A percentile compares a stretch with the other conserved stretches of the same genome.
These are phyloP conservation scores for Globisporangium rhizosaccharum DNA, from an alignment of 352 stramenopile genomes.

Conservation along the genomic window DNA sequence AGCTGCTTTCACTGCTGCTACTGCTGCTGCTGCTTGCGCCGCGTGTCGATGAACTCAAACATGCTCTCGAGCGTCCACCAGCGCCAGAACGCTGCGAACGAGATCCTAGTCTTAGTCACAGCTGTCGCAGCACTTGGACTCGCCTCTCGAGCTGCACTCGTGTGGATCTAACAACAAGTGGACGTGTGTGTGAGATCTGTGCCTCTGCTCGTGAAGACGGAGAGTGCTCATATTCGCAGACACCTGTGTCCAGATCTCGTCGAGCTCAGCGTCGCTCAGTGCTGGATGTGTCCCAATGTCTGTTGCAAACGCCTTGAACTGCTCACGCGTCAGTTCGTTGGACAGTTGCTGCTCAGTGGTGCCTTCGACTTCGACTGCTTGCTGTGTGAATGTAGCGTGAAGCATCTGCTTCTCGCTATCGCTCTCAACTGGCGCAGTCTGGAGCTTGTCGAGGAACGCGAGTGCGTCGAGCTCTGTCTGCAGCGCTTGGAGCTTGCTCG, in stretches of 20 bases:
- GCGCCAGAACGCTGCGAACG: constrained; percentile 38
- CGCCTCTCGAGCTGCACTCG: not conserved
- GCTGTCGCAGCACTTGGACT: not conserved
- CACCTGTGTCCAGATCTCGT: constrained; percentile 49
- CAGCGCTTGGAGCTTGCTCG: constrained; percentile 31
- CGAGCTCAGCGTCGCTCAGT: constrained; percentile 32
- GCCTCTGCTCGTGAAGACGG: not conserved
- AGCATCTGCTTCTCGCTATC: constrained; percentile 31
- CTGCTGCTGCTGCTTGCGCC: constrained; percentile 5
- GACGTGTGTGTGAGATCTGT: not conserved
- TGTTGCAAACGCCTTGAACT: constrained; percentile 27
- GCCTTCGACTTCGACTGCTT: not conserved
- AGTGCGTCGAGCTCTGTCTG: constrained; percentile 26
- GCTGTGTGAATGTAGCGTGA: constrained; percentile 26
- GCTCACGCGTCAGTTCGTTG: constrained; percentile 17
- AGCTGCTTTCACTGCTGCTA: not conserved
- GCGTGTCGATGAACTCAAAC: constrained; percentile 17
- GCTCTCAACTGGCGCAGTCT: constrained; percentile 10
- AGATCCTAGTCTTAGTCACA: constrained; percentile 7
- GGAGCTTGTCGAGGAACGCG: constrained; percentile 20
- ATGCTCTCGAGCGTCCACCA: constrained; percentile 54
- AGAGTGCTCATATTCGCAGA: too few species aligned
- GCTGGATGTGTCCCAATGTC: constrained; percentile 24
- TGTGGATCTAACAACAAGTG: constrained; percentile 1
- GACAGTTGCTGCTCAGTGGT: not conserved